These are phyloP conservation scores for Blastomyces percursus DNA, from an alignment of 2,329 filamentous ascomycete genomes.

Conservation along the genomic window DNA sequence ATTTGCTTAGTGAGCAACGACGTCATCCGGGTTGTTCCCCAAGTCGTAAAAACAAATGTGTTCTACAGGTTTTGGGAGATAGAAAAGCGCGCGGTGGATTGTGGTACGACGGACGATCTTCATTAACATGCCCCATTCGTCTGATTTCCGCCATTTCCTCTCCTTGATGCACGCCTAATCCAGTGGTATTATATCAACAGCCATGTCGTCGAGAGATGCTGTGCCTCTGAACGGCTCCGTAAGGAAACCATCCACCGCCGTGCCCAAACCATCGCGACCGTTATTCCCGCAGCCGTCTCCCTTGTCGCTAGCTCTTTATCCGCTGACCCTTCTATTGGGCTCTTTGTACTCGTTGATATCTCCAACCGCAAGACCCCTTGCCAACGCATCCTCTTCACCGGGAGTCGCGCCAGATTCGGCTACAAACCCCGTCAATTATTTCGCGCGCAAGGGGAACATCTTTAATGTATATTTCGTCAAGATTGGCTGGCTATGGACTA, in stretches of 20 bases:
- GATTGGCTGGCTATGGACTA: slow-evolving; percentile 87
- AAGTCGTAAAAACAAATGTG: not conserved
- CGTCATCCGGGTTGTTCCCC: not conserved
- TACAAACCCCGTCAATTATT: slow-evolving; percentile 49
- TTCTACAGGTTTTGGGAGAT: not conserved
- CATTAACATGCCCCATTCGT: not conserved
- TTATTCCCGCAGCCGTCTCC: slow-evolving; percentile 42
- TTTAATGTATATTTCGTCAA: slow-evolving; percentile 95
- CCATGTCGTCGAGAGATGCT: slow-evolving; percentile 2
- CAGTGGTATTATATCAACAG: not conserved
- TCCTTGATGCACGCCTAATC: not conserved
- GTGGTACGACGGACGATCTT: not conserved
- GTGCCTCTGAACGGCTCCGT: not conserved
- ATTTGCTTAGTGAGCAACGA: not conserved
- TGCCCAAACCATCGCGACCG: slow-evolving; percentile 1
- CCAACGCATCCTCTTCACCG: slow-evolving; percentile 44
- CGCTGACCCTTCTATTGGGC: slow-evolving; percentile 65
- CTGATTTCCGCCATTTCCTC: not conserved
- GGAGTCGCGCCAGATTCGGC: slow-evolving; percentile 1
- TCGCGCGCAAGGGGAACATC: slow-evolving; percentile 84
- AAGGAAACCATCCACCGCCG: not conserved
- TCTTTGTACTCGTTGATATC: slow-evolving; percentile 70
- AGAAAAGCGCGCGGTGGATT: not conserved
- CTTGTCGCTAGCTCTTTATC: slow-evolving; percentile 59
- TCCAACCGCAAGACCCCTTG: slow-evolving; percentile 51